Evolutionary conservation across 106 monocot genomes (phyloP), one percentile per base, ranked within the genome.

Genomic region (Alisma plantagoaquatica): DNA sequence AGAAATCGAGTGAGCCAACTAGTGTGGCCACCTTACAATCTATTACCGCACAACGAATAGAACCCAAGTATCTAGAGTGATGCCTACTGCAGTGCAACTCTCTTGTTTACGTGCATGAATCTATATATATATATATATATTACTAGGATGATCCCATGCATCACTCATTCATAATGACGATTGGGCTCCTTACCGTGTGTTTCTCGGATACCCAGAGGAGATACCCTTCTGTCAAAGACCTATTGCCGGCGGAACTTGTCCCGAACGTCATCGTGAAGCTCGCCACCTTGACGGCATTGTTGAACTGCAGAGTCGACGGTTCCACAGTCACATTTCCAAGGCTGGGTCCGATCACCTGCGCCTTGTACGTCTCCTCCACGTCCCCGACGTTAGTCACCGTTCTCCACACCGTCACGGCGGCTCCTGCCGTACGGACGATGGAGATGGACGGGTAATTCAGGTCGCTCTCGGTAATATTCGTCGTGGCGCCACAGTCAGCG

Each of bases 361-460:
- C 73, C 1, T 32, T 2, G 76, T 83, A 83, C 12, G 41, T 74
- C 3, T 79, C 70, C 7, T 58, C 64, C 0, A 61, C 53, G n/a
- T 20, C 5, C 4, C 89, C 89, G 5, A 89, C 89, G 29, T 89
- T 89, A 1, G 79, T 83, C 0, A 74, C 55, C 6, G 47, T 66
- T 42, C 89, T 69, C 24, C 53, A 46, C 15, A 77, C 5, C 69
- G 71, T 27, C 27, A 57, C 57, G 25, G 18, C 49, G 35, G 35
- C 61, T 30, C 48, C 54, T 10, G 47, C 52, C 41, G 58, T 46
- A 83, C 79, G 25, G 59, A 31, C 33, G 3, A 83, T 65, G 15
- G 83, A 56, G 8, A 89, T 76, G 19, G 89, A 89, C 2, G 89
- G 89, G 54, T 89, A 89, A 65, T 89, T 89, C 30, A 89, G 76